Base-by-base conservation (phyloP, 1,139 yeast genomes). In the Yarrowia galli region DNA sequence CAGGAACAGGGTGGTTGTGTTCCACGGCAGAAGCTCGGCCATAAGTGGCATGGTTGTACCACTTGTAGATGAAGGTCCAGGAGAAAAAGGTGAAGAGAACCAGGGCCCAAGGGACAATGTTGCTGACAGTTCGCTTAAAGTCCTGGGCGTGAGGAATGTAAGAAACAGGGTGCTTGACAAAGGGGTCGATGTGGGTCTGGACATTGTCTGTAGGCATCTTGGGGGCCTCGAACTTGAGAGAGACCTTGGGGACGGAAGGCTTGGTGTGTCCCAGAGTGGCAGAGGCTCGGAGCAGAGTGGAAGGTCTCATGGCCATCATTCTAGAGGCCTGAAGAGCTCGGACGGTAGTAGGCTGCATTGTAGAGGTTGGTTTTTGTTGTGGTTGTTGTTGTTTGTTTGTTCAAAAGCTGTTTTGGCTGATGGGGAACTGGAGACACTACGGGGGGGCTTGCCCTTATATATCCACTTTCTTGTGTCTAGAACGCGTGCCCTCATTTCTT, bases 21-120 rank as follows among this genome's bases (percentile, higher is more conserved):
- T 58, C 64, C 2, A 58, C 64, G 20, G 49, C 64, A 15, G 64
- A 58, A 13, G 64, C 64, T 58, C 64, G 64, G 2, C 64, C 64
- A 42, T 58, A 58, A 10, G 9, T 58, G 64, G 64, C 64, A 20
- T 58, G 64, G 51, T 58, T 43, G 64, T 58, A 58, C 51, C 64
- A 42, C 64, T 58, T 58, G 64, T 58, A 58, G 28, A 58, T 58
- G 16, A 58, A 58, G 18, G 64, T 58, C 64, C 64, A 58, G 51
- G 64, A 58, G 51, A 58, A 58, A n/a, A 58, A 58, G 38, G 64
- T 23, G 40, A 58, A 58, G 22, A 58, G 64, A 20, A 4, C 1
- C 2, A 43, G 38, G 16, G 64, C 64, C 64, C 64, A 58, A 32
- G 40, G 40, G 8, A 20, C 16, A 9, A 58, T 58, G 51, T 58